Percentiles rank a stretch among this genome's conserved stretches.
Evolutionary conservation across 2,329 filamentous ascomycete species (phyloP).

Genomic region (Xylariaceae sp.): DNA sequence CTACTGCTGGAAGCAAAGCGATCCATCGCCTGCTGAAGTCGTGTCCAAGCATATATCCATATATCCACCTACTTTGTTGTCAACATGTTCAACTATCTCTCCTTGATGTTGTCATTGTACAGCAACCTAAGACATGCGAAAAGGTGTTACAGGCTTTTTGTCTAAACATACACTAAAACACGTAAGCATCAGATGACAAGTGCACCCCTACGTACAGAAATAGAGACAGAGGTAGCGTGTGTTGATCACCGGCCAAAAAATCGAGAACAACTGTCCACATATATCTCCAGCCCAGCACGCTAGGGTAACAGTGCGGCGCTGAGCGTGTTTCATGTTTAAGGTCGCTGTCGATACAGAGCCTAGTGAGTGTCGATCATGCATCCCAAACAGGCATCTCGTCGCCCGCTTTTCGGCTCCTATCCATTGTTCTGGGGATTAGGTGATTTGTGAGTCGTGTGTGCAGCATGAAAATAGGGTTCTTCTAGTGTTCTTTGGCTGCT

Average conservation of each 20-base stretch:
- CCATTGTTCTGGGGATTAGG: no score
- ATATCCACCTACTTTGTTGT: neutral
- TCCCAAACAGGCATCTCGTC: slow-evolving; percentile 31
- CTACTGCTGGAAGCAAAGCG: neutral
- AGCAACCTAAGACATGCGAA: neutral
- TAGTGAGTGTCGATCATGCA: slow-evolving; percentile 31
- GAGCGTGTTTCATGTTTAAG: slow-evolving; percentile 42
- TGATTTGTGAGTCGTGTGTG: no score
- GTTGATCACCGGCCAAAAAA: slow-evolving; percentile 6
- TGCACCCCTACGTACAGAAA: neutral
- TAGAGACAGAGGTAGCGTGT: slow-evolving; percentile 2
- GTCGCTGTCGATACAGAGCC: slow-evolving; percentile 28
- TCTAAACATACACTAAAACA: no score
- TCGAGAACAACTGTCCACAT: neutral
- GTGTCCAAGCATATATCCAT: no score
- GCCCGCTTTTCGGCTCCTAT: slow-evolving; percentile 8
- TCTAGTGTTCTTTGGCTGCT: slow-evolving; percentile 10
- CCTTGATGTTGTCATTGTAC: slow-evolving; percentile 19
- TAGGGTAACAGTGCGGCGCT: slow-evolving; percentile 35
- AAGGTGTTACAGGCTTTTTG: no score
- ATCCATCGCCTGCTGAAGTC: neutral
- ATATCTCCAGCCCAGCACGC: slow-evolving; percentile 8
- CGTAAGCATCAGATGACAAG: neutral
- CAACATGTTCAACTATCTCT: neutral
- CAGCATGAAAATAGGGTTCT: neutral